Percentiles rank a stretch among this genome's conserved stretches.
Evolutionary conservation across 208 protist genomes (phyloP).

Genomic region (Leptomonas pyrrhocoris): DNA sequence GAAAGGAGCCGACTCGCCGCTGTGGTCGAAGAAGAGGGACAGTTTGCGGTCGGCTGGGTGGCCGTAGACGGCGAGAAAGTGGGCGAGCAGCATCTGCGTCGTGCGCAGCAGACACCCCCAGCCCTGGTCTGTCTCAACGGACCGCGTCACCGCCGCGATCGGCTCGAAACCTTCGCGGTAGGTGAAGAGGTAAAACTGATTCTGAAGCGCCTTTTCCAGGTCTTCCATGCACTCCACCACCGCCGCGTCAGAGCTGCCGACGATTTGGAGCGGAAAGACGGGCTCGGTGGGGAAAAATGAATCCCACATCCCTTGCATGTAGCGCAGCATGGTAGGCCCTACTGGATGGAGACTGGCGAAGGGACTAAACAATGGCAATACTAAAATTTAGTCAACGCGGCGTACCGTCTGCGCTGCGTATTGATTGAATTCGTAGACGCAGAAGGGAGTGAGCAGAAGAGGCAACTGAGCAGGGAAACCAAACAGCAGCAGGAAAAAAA

Average conservation of each 20-base stretch:
- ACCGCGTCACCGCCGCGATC: slow-evolving; percentile 32
- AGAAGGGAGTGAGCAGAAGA: not conserved
- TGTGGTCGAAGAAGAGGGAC: slow-evolving; percentile 55
- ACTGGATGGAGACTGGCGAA: not conserved
- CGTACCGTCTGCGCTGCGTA: no score
- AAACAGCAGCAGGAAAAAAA: not conserved
- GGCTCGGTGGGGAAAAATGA: slow-evolving; percentile 39
- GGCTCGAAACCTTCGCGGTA: slow-evolving; percentile 73
- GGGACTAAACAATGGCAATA: no score
- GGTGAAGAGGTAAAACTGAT: slow-evolving; percentile 67
- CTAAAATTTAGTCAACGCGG: no score
- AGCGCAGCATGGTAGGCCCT: slow-evolving; percentile 26
- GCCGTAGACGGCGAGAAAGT: slow-evolving; percentile 52
- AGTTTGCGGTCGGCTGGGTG: slow-evolving; percentile 38
- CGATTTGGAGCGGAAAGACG: slow-evolving; percentile 41
- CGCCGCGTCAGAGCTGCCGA: slow-evolving; percentile 24
- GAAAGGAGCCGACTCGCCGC: slow-evolving; percentile 48
- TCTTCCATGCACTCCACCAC: slow-evolving; percentile 40
- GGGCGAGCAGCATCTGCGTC: slow-evolving; percentile 86
- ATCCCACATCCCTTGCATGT: slow-evolving; percentile 41
- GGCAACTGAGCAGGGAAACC: not conserved
- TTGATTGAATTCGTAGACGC: no score
- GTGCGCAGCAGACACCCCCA: slow-evolving; percentile 85
- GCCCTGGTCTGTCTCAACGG: slow-evolving; percentile 62
- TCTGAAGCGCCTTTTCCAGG: slow-evolving; percentile 38